Conservation (phyloP, 2,329 filamentous ascomycete species). For the Penicillium griseofulvum region DNA sequence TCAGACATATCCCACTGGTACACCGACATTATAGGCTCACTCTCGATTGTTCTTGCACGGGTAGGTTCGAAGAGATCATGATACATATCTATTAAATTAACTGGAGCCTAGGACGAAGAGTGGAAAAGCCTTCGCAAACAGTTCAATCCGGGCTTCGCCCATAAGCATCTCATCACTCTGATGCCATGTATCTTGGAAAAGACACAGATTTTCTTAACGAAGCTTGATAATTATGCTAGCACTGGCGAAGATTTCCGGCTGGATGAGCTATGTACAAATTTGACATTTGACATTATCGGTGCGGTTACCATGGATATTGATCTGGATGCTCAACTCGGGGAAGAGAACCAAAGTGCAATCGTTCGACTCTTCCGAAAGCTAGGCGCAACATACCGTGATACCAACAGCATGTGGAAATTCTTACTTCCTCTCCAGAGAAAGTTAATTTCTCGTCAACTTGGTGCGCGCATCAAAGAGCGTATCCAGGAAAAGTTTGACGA, state of each 20-base stretch:
- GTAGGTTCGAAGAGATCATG: not conserved
- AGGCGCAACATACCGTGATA: conserved; percentile 6
- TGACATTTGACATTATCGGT: conserved; percentile 37
- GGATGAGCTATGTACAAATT: conserved; percentile 24
- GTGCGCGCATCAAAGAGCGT: not conserved
- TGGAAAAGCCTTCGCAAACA: conserved; percentile 31
- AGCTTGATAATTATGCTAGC: conserved; percentile 9
- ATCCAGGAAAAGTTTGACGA: not conserved
- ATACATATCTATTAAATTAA: not conserved
- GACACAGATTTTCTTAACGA: conserved; percentile 21
- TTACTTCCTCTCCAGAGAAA: not conserved
- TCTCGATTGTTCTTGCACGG: not conserved
- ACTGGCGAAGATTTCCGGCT: conserved; percentile 24
- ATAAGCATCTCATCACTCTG: conserved; percentile 27
- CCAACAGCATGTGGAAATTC: not conserved
- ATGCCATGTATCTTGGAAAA: conserved; percentile 30
- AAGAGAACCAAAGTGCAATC: conserved; percentile 17
- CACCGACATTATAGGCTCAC: not conserved
- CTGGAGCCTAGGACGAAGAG: not conserved
- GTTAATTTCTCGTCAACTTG: not conserved
- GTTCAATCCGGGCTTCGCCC: conserved; percentile 35
- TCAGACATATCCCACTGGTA: not conserved
- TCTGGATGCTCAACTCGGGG: conserved; percentile 20
- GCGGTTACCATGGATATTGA: conserved; percentile 22
- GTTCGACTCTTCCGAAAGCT: conserved; percentile 24